Base-by-base conservation (phyloP, 2,329 filamentous ascomycete genomes). In the Nigrograna mackinnonii region DNA sequence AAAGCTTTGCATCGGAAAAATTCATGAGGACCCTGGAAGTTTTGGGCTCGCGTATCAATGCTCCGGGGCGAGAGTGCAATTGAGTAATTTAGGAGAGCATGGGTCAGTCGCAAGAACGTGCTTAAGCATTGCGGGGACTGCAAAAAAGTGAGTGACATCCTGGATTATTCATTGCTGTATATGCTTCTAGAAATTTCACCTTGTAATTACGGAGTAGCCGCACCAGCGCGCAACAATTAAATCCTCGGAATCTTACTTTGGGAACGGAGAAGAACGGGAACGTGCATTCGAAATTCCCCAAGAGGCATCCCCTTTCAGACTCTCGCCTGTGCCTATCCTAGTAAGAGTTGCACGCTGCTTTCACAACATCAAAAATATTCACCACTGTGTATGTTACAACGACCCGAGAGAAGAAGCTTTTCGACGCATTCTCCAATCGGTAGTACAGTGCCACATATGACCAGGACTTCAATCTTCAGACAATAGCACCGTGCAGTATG, bases 191-290 rank as follows among this genome's bases (percentile, higher is more conserved):
- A 79, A 83, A 37, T 75, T 78, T 13, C 68, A 85, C 74, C 78
- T 0, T 80, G 79, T 68, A 89, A 89, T 62, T 89, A 88, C 54
- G 72, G 79, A 16, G 83, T 87, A 35, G 81, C 76, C 12, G 82
- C 88, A 0, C 85, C 86, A 0, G 84, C 77, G 71, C 76, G 78
- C 5, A 89, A 89, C 62, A 83, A 87, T 35, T 84, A 83, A 50
- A 68, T 74, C 7, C 78, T 85, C 48, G 83, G 88, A 54, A 85
- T 88, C 0, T 70, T 88, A 37, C 72, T 88, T 0, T n/a, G n/a
- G 82, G 80, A 0, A 88, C 83, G 83, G 81, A 86, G 55, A 88
- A 88, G 85, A 88, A 88, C 49, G 84, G 79, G 4, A 70, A 85
- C 46, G 74, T 75, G 0, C 69, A 88, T 0, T 84, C 84, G 0